Evolutionary conservation across 2,329 filamentous ascomycete species (phyloP), one percentile per base, ranked within the genome.

Genomic region (Monilinia fructicola): DNA sequence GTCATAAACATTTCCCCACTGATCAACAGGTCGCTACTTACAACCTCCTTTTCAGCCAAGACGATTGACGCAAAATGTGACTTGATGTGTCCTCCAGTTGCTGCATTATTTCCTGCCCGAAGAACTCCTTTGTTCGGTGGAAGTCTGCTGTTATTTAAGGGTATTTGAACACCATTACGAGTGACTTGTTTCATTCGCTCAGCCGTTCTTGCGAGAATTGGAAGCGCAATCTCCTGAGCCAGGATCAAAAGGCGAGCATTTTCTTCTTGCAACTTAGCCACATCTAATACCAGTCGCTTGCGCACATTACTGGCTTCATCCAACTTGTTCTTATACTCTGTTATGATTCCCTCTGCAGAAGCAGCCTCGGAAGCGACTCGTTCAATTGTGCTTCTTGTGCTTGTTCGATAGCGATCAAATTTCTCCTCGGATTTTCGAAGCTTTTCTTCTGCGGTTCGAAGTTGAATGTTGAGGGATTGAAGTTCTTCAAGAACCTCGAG

Each of bases 161-260:
- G 18, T 38, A n/a, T 50, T 9, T 23, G 12, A 12, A 21, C 16
- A 31, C 58, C 28, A 38, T 54, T 10, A 1, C 61, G 61, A 14
- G 55, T 56, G 52, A 56, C 26, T 23, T 14, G 18, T 40, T 64
- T 64, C 18, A 64, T 31, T 2, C 23, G 35, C 14, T 64, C 61
- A 3, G 53, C 50, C 0, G 18, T 64, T 7, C 61, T 40, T 26
- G 61, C 61, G 1, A 64, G 35, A 4, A 64, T 26, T 4, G 61
- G 61, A 23, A 64, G 52, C 2, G 50, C 52, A 16, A 56, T 31
- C 3, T 64, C 52, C 18, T 64, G 23, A 6, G 16, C 52, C 10
- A 64, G 12, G 9, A 56, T 14, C 4, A 18, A 18, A 3, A 64
- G 61, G 0, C 26, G 21, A 1, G 28, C 4, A 7, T 26, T 64